phyloP scores from a whole-genome alignment of 768 basidiomycete genomes.

The Cyathus striatus region DNA sequence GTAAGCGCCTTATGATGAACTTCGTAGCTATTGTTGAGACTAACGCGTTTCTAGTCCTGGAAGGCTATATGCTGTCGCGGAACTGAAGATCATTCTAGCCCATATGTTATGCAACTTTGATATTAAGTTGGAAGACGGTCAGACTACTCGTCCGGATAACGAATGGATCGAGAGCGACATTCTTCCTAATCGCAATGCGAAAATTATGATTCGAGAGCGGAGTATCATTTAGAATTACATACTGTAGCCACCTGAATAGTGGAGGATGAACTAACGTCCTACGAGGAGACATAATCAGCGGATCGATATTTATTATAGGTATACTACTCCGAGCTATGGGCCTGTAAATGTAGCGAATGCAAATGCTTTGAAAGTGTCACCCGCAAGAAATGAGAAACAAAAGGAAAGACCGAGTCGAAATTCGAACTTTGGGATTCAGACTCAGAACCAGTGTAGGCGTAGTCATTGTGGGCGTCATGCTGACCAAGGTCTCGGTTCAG shows the following conservation, averaged over 20 bases:
- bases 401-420: no score
- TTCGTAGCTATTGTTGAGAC: not conserved
- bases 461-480: no score
- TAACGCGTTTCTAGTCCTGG: constrained; percentile 21
- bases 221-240: not conserved
- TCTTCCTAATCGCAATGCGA: constrained; percentile 16
- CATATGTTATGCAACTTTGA: constrained; percentile 34
- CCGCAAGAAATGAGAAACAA: no score
- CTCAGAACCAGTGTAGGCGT: no score
- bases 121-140: constrained; percentile 26
- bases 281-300: not conserved
- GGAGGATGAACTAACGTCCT: not conserved
- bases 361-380: no score
- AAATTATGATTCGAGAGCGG: constrained; percentile 20
- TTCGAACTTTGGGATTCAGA: no score
- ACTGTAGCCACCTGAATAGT: not conserved
- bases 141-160: constrained; percentile 19
- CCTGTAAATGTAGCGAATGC: not conserved
- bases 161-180: constrained; percentile 15
- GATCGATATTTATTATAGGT: not conserved
- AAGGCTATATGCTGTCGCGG: constrained; percentile 37
- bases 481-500: no score
- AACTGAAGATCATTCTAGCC: constrained; percentile 41
- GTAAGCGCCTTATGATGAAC: not conserved
- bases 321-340: not conserved